Conservation (phyloP, 768 basidiomycete genomes). For the Termitomyces sp. region DNA sequence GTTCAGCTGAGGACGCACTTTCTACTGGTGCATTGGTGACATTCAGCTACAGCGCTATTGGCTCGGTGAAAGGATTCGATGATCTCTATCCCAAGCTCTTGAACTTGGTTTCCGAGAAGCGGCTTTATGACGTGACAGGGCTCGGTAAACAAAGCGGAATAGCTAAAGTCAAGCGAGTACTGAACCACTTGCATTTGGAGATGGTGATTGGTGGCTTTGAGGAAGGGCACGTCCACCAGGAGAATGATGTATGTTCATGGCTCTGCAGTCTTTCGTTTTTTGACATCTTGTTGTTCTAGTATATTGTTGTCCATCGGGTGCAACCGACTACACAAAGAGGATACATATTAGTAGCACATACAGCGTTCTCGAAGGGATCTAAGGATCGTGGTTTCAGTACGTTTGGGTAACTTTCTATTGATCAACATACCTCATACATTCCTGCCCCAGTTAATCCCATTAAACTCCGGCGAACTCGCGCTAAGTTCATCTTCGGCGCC, state of each 20-base stretch:
- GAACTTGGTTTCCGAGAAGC: conserved; percentile 80
- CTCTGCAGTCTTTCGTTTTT: not conserved
- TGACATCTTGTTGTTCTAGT: conserved; percentile 39
- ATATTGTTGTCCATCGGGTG: conserved; percentile 89
- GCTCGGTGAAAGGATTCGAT: conserved; percentile 96
- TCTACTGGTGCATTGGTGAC: conserved; percentile 90
- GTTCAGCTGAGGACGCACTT: conserved; percentile 92
- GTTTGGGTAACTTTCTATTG: conserved; percentile 17
- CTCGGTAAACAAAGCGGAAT: conserved; percentile 53
- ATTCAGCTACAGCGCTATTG: conserved; percentile 84
- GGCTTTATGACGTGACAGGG: conserved; percentile 68
- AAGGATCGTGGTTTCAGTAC: conserved; percentile 78
- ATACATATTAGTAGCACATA: conserved; percentile 88
- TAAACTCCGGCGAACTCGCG: conserved; percentile 73
- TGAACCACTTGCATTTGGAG: conserved; percentile 88
- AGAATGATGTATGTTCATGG: conserved; percentile 71
- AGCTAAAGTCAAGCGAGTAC: conserved; percentile 53
- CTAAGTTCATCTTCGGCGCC: conserved; percentile 78
- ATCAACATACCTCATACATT: not conserved
- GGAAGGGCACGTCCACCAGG: conserved; percentile 96
- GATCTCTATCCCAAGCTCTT: conserved; percentile 95
- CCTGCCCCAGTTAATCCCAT: conserved; percentile 69
- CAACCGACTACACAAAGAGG: conserved; percentile 89
- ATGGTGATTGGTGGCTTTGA: conserved; percentile 83
- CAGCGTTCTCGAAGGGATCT: conserved; percentile 80